Conservation (phyloP, 352 stramenopile species). For the Phytophthora nicotianae region DNA sequence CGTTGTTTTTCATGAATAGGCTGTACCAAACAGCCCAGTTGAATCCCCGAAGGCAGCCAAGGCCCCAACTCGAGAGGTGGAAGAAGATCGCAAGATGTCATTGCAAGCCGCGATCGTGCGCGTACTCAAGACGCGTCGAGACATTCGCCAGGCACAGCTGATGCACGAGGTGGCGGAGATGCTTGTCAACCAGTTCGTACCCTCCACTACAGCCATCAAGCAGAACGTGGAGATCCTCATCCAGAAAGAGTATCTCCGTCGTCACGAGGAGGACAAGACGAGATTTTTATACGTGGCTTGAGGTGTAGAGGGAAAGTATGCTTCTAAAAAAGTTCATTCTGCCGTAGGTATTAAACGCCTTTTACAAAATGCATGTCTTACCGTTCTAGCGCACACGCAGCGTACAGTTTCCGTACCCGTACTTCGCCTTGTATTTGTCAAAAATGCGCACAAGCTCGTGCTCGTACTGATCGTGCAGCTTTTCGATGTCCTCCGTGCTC, state of each 20-base stretch:
- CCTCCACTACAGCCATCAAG: constrained; percentile 59
- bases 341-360: constrained; percentile 5
- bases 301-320: constrained; percentile 10
- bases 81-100: constrained; percentile 90
- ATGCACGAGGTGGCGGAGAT: constrained; percentile 73
- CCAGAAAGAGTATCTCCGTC: constrained; percentile 83
- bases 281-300: constrained; percentile 78
- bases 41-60: constrained; percentile 69
- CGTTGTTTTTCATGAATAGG: constrained; percentile 22
- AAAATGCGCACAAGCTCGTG: constrained; percentile 77
- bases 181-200: constrained; percentile 78
- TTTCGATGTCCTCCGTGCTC: constrained; percentile 66
- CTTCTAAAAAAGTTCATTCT: constrained; percentile 19
- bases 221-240: constrained; percentile 86
- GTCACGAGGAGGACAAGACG: constrained; percentile 61
- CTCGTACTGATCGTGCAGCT: constrained; percentile 70
- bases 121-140: constrained; percentile 81
- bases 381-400: constrained; percentile 60
- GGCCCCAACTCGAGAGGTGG: constrained; percentile 66
- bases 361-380: constrained; percentile 24
- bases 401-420: constrained; percentile 61
- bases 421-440: constrained; percentile 85
- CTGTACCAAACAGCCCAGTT: constrained; percentile 65
- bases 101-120: constrained; percentile 86
- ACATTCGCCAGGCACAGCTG: constrained; percentile 69